Evolutionary conservation across 2,329 filamentous ascomycete genomes (phyloP), one percentile per base, ranked within the genome.

Genomic region (Aureobasidium pullulans): DNA sequence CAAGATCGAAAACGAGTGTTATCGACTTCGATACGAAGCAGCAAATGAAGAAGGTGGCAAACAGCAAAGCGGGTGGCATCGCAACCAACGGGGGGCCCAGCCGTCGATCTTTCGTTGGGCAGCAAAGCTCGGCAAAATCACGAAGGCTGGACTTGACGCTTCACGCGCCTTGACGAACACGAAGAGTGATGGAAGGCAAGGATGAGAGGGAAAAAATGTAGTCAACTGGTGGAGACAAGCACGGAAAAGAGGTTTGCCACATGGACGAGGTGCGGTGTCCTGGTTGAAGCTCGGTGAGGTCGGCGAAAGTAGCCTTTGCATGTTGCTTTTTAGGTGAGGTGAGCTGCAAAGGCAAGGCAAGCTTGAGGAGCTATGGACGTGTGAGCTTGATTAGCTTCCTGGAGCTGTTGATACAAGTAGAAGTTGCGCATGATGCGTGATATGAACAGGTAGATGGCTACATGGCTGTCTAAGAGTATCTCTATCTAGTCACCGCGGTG

Each of bases 241-340:
- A 6, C 6, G 28, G 13, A n/a, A 10, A 37, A 49, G 16, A 9
- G 10, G 4, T 50, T 52, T 52, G 48, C 48, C 48, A 52, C 36
- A 31, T 43, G 8, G 34, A 34, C 29, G n/a, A 43, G 39, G 11
- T 32, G 50, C 36, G 50, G 37, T 54, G 50, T 43, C 50, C 40
- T 44, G 52, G 52, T 23, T 23, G 52, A 46, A 56, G 52, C 52
- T 56, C 52, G 40, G 52, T 56, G 52, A 46, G 37, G 19, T 54
- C 50, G 50, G 50, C 28, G 39, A 23, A 42, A 42, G 37, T 43
- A 42, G 44, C 42, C 23, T 39, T 34, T 19, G 15, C n/a, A 43
- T 15, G 50, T 43, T 34, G 50, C 37, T 43, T 32, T 42, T 1
- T 31, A 39, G 47, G 31, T 40, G 36, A 52, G 49, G 49, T 52